phyloP scores from a whole-genome alignment of 768 basidiomycete genomes.

The Agrocybe praecox region DNA sequence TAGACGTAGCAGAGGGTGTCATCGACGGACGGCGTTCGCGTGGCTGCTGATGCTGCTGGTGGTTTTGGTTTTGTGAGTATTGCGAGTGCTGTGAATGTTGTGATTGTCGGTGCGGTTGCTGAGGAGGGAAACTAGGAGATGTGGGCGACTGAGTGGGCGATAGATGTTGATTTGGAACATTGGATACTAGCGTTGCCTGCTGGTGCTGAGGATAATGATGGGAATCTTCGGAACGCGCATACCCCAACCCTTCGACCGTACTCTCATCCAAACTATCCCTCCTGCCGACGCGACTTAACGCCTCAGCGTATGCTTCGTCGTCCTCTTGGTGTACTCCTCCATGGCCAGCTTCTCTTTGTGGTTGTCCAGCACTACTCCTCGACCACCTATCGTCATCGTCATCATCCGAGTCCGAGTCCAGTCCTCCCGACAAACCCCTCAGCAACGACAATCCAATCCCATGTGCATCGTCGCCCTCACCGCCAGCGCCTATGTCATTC shows the following conservation, averaged over 20 bases:
- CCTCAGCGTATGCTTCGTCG: not conserved
- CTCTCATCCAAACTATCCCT: slow-evolving; percentile 1
- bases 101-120: not conserved
- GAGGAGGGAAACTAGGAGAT: not conserved
- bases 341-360: not conserved
- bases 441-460: slow-evolving; percentile 74
- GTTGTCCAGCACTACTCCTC: too few species aligned
- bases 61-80: not conserved
- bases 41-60: not conserved
- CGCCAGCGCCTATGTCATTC: slow-evolving; percentile 30
- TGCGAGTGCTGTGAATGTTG: not conserved
- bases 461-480: slow-evolving; percentile 50
- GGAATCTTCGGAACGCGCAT: slow-evolving; percentile 22
- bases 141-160: not conserved
- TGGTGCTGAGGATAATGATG: not conserved
- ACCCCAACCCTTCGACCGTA: slow-evolving; percentile 25
- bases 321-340: not conserved
- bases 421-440: slow-evolving; percentile 46
- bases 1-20: slow-evolving; percentile 12
- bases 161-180: not conserved
- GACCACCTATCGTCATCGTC: slow-evolving; percentile 28
- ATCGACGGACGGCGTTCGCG: slow-evolving; percentile 29
- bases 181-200: too few species aligned
- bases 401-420: slow-evolving; percentile 30
- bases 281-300: not conserved